phyloP scores from a whole-genome alignment of 306 rosid genomes.

The Cotoneaster glaucophyllus region DNA sequence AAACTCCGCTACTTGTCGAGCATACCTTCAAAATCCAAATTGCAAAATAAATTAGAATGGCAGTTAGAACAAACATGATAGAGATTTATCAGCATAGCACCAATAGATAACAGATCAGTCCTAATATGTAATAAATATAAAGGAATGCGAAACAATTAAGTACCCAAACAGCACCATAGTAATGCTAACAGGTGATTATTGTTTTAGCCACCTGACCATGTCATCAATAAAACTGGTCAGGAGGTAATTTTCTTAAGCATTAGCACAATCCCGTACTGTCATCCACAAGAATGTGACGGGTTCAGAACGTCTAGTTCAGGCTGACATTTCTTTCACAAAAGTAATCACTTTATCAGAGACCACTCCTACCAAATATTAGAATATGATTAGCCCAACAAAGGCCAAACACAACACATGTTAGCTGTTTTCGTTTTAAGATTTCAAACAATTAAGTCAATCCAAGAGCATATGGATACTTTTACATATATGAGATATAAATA shows the following conservation, averaged over 20 bases:
- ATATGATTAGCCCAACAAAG: neutral
- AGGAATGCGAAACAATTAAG: neutral
- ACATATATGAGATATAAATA: neutral
- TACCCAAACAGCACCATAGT: neutral
- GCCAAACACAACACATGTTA: neutral
- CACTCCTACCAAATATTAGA: neutral
- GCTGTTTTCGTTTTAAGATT: neutral
- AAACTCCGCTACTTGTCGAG: constrained; percentile 88
- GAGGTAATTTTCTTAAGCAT: neutral
- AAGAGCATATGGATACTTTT: neutral
- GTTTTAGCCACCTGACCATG: neutral
- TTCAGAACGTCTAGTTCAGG: neutral
- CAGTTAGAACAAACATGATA: neutral
- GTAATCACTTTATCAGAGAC: too few relatives aligned
- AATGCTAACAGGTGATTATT: neutral
- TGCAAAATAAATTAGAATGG: neutral
- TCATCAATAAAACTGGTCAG: neutral
- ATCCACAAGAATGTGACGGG: neutral
- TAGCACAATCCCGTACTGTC: neutral
- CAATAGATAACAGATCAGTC: neutral
- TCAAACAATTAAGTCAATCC: neutral
- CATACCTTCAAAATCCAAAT: constrained; percentile 60
- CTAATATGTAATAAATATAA: neutral
- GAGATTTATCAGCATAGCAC: neutral
- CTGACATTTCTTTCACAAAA: neutral